Evolutionary conservation across 73 alveolate genomes (phyloP).

Genomic region (Halteria grandinella): DNA sequence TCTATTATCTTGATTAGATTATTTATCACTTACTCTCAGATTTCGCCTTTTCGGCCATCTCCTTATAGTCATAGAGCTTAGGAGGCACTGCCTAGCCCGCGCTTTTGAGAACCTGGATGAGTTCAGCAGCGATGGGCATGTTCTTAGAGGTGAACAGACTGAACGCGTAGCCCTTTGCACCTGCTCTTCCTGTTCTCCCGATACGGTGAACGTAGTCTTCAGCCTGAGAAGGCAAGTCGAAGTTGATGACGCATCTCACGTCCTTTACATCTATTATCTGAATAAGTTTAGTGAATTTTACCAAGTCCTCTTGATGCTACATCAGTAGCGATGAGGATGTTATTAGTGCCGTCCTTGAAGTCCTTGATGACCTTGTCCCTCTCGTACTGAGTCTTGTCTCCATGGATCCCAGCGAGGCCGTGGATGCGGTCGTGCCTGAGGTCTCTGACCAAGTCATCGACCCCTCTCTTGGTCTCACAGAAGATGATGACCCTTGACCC

Average conservation of each 20-base stretch:
- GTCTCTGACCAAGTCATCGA: slow-evolving; percentile 76
- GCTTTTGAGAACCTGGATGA: slow-evolving; percentile 59
- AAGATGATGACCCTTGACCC: slow-evolving; percentile 80
- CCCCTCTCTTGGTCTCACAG: slow-evolving; percentile 83
- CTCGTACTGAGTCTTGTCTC: slow-evolving; percentile 87
- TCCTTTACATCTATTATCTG: slow-evolving; percentile 96
- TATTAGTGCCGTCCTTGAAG: slow-evolving; percentile 69
- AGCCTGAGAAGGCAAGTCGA: slow-evolving; percentile 93
- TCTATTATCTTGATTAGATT: too few relatives aligned
- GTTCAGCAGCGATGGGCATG: slow-evolving; percentile 63
- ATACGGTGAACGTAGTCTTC: slow-evolving; percentile 98
- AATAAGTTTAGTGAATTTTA: not conserved
- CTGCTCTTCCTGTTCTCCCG: slow-evolving; percentile 99
- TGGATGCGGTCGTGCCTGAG: slow-evolving; percentile 65
- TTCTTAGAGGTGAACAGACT: slow-evolving; percentile 66
- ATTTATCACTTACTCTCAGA: not conserved
- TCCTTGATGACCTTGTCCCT: slow-evolving; percentile 76
- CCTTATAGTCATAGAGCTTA: slow-evolving; percentile 10
- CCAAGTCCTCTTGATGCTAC: slow-evolving; percentile 96
- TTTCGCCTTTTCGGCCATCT: slow-evolving; percentile 1
- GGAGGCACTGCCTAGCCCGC: slow-evolving; percentile 65
- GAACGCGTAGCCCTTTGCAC: slow-evolving; percentile 76
- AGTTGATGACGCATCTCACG: slow-evolving; percentile 90
- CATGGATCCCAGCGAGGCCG: slow-evolving; percentile 87
- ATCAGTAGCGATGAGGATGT: slow-evolving; percentile 95